phyloP scores from a whole-genome alignment of 192 early-diverging fungal genomes.

The Linnemannia elongata region DNA sequence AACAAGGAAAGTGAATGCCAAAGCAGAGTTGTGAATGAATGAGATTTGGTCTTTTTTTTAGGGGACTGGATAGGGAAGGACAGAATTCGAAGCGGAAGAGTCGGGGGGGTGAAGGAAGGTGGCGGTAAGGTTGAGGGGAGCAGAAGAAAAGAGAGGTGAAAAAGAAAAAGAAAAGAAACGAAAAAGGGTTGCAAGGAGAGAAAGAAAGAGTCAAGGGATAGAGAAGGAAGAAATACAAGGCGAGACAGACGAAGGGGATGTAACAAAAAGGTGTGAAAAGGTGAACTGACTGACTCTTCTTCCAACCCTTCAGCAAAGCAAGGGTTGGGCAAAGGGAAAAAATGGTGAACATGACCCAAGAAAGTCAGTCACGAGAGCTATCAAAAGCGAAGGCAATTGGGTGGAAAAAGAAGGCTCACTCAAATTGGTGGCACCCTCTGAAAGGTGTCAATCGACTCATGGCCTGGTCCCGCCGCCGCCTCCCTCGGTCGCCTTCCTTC shows the following conservation, averaged over 20 bases:
- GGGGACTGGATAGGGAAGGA: neutral
- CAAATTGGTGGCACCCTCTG: neutral
- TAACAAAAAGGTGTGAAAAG: neutral
- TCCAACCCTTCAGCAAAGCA: too few species aligned
- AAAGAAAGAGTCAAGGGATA: neutral
- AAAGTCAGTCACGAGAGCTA: neutral
- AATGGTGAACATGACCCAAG: neutral
- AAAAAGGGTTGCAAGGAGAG: neutral
- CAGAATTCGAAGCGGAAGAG: neutral
- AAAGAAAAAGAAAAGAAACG: too few species aligned
- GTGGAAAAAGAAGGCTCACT: neutral
- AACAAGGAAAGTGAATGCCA: neutral
- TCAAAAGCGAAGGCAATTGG: neutral
- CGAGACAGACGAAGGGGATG: neutral
- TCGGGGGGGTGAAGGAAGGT: constrained; percentile 3
- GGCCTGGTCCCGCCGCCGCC: neutral
- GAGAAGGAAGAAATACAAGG: neutral
- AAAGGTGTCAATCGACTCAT: neutral
- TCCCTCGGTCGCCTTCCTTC: neutral
- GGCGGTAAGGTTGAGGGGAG: constrained; percentile 1
- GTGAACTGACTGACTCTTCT: neutral
- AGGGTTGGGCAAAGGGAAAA: neutral
- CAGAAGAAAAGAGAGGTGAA: neutral
- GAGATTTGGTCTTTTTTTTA: neutral
- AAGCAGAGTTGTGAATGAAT: neutral